Base-by-base conservation (phyloP, 371 early-diverging fungal genomes). In the Rhizopus arrhizus region DNA sequence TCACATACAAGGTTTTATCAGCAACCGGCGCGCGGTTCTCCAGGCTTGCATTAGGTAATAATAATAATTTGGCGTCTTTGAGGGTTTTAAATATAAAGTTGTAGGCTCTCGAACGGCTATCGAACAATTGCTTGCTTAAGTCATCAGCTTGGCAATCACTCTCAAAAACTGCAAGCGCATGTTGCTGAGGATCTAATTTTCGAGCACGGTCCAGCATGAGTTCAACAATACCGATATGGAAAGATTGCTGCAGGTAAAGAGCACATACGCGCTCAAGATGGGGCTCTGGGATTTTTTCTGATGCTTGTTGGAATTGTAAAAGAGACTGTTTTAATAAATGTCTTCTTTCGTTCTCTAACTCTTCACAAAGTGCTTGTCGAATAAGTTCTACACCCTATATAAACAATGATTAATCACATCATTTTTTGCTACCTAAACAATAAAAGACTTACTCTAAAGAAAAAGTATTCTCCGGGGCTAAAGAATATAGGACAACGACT, bases 141-240 rank as follows among this genome's bases (percentile, higher is more conserved):
- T 56, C 58, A 10, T 56, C 48, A 3, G 5, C 22, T 12, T 15
- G 10, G 1, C 16, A 28, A 3, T 22, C 71, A 52, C 70, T 69
- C 55, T 79, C 74, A 53, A 62, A 71, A 51, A 71, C 86, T 4
- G 72, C 70, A 28, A 83, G 22, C 0, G 81, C 88, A 29, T 75
- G 69, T 54, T 86, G 71, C 34, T 79, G 70, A 13, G 89, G 84
- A 57, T 94, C 93, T 2, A 84, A 56, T 34, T 77, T 80, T 28
- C 70, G 62, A 0, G 93, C 95, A 45, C 89, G 88, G 5, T 82
- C 80, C 38, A 93, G 62, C n/a, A 83, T 85, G 29, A 95, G 73
- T 16, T 89, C 82, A 7, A 88, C 78, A 28, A 87, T 80, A 6
- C 89, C 91, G 45, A 68, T 47, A 59, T 78, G 77, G 66, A 80